Evolutionary conservation across 2,329 filamentous ascomycete genomes (phyloP).

Genomic region (Cercospora sp.): DNA sequence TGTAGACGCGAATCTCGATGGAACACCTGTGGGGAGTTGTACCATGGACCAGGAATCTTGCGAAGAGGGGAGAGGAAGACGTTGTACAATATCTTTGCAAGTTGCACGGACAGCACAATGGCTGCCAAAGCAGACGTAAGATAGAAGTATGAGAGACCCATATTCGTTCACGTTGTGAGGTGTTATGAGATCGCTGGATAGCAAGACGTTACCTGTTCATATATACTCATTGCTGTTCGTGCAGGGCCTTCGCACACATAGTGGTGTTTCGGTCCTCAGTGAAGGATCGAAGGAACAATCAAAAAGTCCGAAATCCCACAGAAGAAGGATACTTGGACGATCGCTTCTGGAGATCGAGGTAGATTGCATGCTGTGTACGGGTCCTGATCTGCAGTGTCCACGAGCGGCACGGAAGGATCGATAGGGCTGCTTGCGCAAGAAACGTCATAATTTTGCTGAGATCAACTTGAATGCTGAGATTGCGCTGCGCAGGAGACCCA

Average conservation of each 20-base stretch:
- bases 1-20: conserved; percentile 2
- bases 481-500: not conserved
- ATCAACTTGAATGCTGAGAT: not conserved
- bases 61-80: conserved; percentile 17
- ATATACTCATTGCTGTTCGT: not conserved
- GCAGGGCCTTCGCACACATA: not conserved
- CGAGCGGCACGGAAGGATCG: not conserved
- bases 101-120: not conserved
- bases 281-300: not conserved
- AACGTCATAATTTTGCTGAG: not conserved
- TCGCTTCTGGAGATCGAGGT: not conserved
- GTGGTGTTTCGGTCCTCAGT: not conserved
- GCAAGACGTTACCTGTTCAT: not conserved
- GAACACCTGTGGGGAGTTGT: conserved; percentile 15
- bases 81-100: conserved; percentile 13
- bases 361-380: not conserved
- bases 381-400: not conserved
- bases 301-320: not conserved
- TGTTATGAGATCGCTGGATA: not conserved
- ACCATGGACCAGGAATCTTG: conserved; percentile 21
- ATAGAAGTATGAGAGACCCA: not conserved
- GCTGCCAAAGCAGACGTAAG: not conserved
- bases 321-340: not conserved
- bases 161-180: not conserved
- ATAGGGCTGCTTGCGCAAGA: not conserved